Conservation (phyloP, 768 basidiomycete genomes). For the Amanita thiersii region DNA sequence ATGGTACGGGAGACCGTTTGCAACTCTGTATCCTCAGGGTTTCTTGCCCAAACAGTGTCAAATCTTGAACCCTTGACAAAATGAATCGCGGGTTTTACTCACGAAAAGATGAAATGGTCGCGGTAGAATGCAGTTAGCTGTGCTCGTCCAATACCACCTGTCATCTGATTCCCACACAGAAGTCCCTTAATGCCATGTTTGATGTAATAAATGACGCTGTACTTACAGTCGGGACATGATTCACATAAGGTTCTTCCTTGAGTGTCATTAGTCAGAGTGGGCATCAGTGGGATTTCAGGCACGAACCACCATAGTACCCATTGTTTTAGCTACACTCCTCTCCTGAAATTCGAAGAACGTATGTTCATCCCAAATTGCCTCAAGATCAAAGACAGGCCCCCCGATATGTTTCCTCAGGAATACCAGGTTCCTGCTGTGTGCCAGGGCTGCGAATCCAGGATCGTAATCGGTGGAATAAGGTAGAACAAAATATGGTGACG, state of each 20-base stretch:
- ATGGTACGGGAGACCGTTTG: constrained; percentile 43
- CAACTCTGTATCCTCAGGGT: constrained; percentile 37
- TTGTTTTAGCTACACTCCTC: constrained; percentile 43
- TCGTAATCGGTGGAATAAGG: constrained; percentile 33
- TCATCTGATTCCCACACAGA: constrained; percentile 28
- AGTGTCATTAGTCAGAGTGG: neutral
- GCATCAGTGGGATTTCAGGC: neutral
- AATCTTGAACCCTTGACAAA: neutral
- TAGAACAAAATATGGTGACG: constrained; percentile 33
- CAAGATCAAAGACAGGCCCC: constrained; percentile 48
- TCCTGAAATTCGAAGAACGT: constrained; percentile 45
- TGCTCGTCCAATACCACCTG: constrained; percentile 46
- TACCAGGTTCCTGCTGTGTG: constrained; percentile 37
- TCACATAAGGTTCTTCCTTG: constrained; percentile 51
- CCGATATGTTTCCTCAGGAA: constrained; percentile 36
- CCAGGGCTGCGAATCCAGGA: constrained; percentile 30
- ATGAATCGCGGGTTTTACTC: constrained; percentile 10
- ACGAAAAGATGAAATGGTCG: constrained; percentile 49
- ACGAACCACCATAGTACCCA: constrained; percentile 48
- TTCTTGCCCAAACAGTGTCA: constrained; percentile 20
- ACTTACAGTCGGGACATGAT: constrained; percentile 46
- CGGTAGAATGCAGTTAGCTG: constrained; percentile 45
- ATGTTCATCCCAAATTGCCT: constrained; percentile 57
- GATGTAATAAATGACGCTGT: neutral
- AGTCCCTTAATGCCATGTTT: neutral